Percentiles rank a stretch among this genome's conserved stretches.
Conservation (phyloP, 305 asterid genomes). For the Solanum hybrid region DNA sequence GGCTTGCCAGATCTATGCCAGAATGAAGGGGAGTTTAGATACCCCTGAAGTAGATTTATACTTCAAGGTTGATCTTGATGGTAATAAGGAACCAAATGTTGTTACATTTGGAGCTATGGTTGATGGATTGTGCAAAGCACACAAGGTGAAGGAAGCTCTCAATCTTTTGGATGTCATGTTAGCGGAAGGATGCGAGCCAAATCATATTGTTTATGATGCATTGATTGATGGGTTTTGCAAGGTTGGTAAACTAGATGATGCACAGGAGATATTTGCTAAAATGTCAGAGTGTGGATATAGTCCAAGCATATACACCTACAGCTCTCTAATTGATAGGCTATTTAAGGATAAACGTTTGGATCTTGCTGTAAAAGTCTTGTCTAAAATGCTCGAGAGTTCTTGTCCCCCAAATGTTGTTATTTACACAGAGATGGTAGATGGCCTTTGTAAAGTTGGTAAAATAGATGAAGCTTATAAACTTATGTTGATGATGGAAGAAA, state of each 20-base stretch:
- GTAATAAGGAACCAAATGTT: slow-evolving; percentile 49
- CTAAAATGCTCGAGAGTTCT: slow-evolving; percentile 75
- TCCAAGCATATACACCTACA: slow-evolving; percentile 64
- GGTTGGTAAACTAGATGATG: slow-evolving; percentile 83
- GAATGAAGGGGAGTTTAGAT: slow-evolving; percentile 56
- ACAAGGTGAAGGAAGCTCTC: slow-evolving; percentile 66
- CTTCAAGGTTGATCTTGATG: slow-evolving; percentile 40
- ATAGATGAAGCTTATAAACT: slow-evolving; percentile 76
- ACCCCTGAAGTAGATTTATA: slow-evolving; percentile 49
- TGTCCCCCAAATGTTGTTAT: slow-evolving; percentile 75
- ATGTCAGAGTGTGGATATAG: slow-evolving; percentile 64
- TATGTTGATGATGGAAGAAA: slow-evolving; percentile 93
- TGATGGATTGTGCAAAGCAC: slow-evolving; percentile 89
- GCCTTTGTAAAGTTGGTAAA: slow-evolving; percentile 86
- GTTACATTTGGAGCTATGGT: slow-evolving; percentile 80
- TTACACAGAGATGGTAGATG: slow-evolving; percentile 86
- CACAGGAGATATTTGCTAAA: slow-evolving; percentile 66
- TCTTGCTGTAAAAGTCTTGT: slow-evolving; percentile 72
- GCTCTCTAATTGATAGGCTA: slow-evolving; percentile 70
- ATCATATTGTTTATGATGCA: slow-evolving; percentile 75
- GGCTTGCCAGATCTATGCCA: slow-evolving; percentile 74
- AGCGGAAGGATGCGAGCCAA: slow-evolving; percentile 59
- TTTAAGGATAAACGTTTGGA: slow-evolving; percentile 85
- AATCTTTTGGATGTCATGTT: slow-evolving; percentile 65
- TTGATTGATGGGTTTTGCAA: slow-evolving; percentile 92